Evolutionary conservation across 306 rosid genomes (phyloP).

Genomic region (Cajanus cajan): DNA sequence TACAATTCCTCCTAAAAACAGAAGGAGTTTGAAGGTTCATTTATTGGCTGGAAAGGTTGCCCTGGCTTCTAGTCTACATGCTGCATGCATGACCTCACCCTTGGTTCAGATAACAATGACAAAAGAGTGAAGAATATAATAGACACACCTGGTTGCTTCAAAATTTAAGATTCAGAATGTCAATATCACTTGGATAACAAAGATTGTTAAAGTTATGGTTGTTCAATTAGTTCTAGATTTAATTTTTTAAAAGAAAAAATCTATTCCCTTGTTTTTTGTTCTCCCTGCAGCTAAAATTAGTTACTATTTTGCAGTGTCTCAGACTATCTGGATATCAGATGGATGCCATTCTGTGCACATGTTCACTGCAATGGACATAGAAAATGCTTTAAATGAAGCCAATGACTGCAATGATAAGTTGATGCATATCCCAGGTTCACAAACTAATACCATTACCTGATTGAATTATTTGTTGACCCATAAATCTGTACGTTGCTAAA

Average conservation of each 20-base stretch:
- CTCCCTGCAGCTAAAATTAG: constrained; percentile 21
- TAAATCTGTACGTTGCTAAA: neutral
- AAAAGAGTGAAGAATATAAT: neutral
- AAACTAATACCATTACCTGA: constrained; percentile 11
- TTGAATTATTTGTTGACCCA: constrained; percentile 23
- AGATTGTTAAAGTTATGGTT: neutral
- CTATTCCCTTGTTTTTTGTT: neutral
- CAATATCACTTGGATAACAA: constrained; percentile 1
- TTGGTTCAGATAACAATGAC: neutral
- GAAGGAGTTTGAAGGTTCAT: neutral
- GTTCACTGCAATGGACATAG: constrained; percentile 56
- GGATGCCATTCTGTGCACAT: constrained; percentile 65
- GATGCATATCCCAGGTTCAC: constrained; percentile 61
- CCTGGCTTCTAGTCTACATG: neutral
- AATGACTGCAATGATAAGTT: constrained; percentile 53
- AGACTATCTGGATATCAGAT: constrained; percentile 83
- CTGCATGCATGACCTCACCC: neutral
- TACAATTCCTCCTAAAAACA: neutral
- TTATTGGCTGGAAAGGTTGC: neutral
- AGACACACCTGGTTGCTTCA: neutral
- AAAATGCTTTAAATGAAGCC: constrained; percentile 41
- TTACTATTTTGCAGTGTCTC: constrained; percentile 60
- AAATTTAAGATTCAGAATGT: neutral
- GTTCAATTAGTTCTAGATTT: neutral
- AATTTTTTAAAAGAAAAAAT: neutral